Base-by-base conservation (phyloP, 1,284 basidiomycete genomes). In the Trichosporon ovoides region DNA sequence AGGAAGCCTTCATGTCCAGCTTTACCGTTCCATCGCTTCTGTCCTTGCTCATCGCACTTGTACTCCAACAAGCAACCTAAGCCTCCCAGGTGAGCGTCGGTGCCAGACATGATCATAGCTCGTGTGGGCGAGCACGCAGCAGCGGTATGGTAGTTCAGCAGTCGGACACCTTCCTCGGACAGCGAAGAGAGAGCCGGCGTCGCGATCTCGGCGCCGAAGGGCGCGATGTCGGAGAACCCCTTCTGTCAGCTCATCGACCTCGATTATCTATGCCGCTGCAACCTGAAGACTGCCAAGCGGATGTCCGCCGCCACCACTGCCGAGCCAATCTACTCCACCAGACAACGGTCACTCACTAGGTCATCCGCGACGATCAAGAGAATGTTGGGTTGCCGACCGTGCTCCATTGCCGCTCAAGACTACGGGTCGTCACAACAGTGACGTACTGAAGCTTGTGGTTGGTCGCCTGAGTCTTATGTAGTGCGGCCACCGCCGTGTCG, bases 101-200 rank as follows among this genome's bases (percentile, higher is more conserved):
- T 59, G 14, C 57, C 57, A 20, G 53, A 38, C 36, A 59, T 28
- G n/a, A 59, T 19, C 57, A 59, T 59, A 9, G 46, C 36, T 16
- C 57, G 43, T 1, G 59, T 60, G 11, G 59, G 59, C 14, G 59
- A 60, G 38, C 55, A 60, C 13, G 59, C 59, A 3, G 59, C 59
- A n/a, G 59, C 59, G 28, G 59, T 60, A 46, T 60, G 59, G 34
- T 43, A 57, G 55, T 57, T 38, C 18, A 43, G 24, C 12, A 57
- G 20, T 2, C 55, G 46, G 14, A 52, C 31, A 6, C 65, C 62
- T 5, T 54, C 48, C 4, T 38, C 35, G 2, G 67, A 63, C 4
- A 69, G 59, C 31, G 52, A 57, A 60, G 66, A 60, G 16, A 69
- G 52, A 38, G 67, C 57, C 13, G 68, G 68, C 10, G 68, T 70